Evolutionary conservation across 1,284 basidiomycete species (phyloP), one percentile per base, ranked within the genome.

Genomic region (Cutaneotrichosporon curvatum): DNA sequence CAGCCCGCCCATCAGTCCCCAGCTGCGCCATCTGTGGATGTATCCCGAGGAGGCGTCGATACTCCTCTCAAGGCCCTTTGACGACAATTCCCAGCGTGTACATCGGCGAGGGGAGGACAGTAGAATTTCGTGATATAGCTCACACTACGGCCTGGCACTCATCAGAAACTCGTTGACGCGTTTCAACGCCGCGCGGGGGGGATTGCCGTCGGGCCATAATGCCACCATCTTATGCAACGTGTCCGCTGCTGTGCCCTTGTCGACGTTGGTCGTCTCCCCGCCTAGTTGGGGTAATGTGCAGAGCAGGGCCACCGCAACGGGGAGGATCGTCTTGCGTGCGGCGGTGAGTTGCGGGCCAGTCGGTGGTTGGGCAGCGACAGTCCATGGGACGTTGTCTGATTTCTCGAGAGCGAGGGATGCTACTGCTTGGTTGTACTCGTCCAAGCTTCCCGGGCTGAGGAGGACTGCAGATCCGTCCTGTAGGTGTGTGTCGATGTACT

Each of bases 121-220:
- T n/a, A n/a, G n/a, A n/a, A n/a, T n/a, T n/a, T n/a, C n/a, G n/a
- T n/a, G n/a, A n/a, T n/a, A n/a, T n/a, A n/a, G n/a, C n/a, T n/a
- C n/a, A n/a, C n/a, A n/a, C n/a, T n/a, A n/a, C n/a, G n/a, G n/a
- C n/a, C n/a, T n/a, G n/a, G 25, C 33, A 25, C 44, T 53, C 62
- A 72, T 70, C 18, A 69, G 50, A 40, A 65, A 61, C 56, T 71
- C 68, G 50, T 72, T 72, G 41, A 70, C 58, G 28, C 69, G 40
- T 49, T 67, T 70, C 40, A 72, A 42, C 1, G 65, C 65, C 0
- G 64, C 62, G 14, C 69, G 50, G 16, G 67, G 62, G 1, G 68
- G 68, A 45, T 72, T 72, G 4, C 64, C 66, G 45, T 69, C 64
- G 0, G 67, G 69, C 63, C 70, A 66, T 1, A 62, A 56, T 2